phyloP scores from a whole-genome alignment of 2,329 filamentous ascomycete species.

The Microcera coccophila region DNA sequence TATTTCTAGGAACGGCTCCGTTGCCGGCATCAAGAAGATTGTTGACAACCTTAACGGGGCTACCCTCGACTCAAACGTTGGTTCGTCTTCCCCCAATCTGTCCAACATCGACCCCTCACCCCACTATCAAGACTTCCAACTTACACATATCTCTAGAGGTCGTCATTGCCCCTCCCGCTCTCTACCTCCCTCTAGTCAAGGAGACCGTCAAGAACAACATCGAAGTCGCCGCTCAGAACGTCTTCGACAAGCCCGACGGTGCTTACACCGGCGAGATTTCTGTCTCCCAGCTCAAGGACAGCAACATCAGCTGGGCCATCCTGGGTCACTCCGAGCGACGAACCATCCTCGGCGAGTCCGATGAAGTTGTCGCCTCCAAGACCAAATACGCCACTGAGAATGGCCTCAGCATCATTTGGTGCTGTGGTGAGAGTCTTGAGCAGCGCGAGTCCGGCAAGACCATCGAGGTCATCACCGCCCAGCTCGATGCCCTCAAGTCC shows the following conservation, averaged over 20 bases:
- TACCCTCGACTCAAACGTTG: conserved; percentile 69
- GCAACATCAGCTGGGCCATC: conserved; percentile 82
- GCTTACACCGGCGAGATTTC: conserved; percentile 97
- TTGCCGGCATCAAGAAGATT: conserved; percentile 86
- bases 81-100: conserved; percentile 45
- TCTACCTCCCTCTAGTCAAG: conserved; percentile 86
- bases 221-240: conserved; percentile 91
- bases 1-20: conserved; percentile 77
- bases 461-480: conserved; percentile 76
- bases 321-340: conserved; percentile 94
- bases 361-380: conserved; percentile 85
- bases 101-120: conserved; percentile 12
- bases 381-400: conserved; percentile 87
- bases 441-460: conserved; percentile 84
- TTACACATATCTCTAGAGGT: conserved; percentile 60
- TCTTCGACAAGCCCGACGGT: conserved; percentile 94
- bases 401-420: conserved; percentile 88
- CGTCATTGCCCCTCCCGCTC: conserved; percentile 83
- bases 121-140: neutral
- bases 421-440: conserved; percentile 93
- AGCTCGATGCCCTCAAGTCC: conserved; percentile 77
- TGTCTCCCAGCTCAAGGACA: conserved; percentile 85
- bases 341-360: conserved; percentile 80
- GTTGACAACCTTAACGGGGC: conserved; percentile 84
- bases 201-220: conserved; percentile 71